These are phyloP conservation scores for Dendrostoma leiphaemia DNA, from an alignment of 2,329 filamentous ascomycete genomes.

Conservation along the genomic window DNA sequence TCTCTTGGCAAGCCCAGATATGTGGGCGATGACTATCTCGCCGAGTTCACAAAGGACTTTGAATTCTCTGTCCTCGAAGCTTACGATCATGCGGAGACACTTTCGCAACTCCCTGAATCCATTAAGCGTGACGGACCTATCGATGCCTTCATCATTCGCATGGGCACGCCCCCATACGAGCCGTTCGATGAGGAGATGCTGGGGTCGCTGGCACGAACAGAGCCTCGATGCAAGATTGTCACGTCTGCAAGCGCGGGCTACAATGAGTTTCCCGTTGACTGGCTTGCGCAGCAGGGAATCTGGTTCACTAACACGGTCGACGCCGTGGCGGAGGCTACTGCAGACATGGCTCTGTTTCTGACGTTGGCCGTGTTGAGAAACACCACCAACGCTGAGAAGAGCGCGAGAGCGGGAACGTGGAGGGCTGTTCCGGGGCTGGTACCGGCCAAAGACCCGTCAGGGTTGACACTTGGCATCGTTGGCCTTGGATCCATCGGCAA, in stretches of 20 bases:
- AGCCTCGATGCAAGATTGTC: constrained; percentile 31
- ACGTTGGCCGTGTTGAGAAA: constrained; percentile 42
- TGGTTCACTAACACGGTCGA: constrained; percentile 55
- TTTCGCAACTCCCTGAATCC: constrained; percentile 34
- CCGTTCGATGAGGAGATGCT: constrained; percentile 48
- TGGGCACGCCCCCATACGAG: constrained; percentile 47
- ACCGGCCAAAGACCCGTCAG: constrained; percentile 39
- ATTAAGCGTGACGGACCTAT: constrained; percentile 37
- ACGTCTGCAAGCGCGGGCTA: constrained; percentile 46
- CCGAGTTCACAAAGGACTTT: constrained; percentile 36
- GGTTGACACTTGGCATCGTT: constrained; percentile 44
- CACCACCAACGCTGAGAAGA: constrained; percentile 36
- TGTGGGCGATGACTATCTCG: constrained; percentile 37
- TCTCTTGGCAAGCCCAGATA: constrained; percentile 38
- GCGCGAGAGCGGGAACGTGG: constrained; percentile 36
- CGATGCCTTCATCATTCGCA: constrained; percentile 47
- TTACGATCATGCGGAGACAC: constrained; percentile 33
- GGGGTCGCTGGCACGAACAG: constrained; percentile 26
- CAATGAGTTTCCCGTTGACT: constrained; percentile 44
- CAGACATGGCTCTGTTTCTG: constrained; percentile 43
- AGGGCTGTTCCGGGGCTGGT: constrained; percentile 28
- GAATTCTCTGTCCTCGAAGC: constrained; percentile 38
- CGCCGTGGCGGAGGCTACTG: constrained; percentile 51
- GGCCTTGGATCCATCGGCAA: constrained; percentile 48
- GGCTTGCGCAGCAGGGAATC: constrained; percentile 39